A percentile compares a stretch with the other conserved stretches of the same genome.
phyloP scores from a whole-genome alignment of 108 stramenopile species.

The Craspedostauros australis region DNA sequence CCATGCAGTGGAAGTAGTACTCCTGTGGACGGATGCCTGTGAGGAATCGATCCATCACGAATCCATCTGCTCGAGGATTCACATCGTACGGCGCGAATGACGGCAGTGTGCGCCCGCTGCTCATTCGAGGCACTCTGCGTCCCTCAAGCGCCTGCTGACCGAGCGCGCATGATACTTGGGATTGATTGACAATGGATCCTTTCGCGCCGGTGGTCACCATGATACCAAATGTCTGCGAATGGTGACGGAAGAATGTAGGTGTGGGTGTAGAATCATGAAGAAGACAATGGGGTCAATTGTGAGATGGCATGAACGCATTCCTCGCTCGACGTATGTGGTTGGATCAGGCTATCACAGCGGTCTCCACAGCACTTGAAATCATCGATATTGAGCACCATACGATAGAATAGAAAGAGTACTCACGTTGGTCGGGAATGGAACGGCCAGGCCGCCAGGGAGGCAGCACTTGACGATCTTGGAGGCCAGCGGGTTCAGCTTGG shows the following conservation, averaged over 20 bases:
- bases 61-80: slow-evolving; percentile 97
- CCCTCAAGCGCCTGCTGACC: slow-evolving; percentile 99
- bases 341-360: not conserved
- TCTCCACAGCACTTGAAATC: not conserved
- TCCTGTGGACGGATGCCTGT: slow-evolving; percentile 97
- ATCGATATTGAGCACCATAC: not conserved
- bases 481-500: slow-evolving; percentile 86
- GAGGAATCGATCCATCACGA: slow-evolving; percentile 97
- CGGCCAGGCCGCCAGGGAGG: slow-evolving; percentile 92
- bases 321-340: not conserved
- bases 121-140: slow-evolving; percentile 97
- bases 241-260: not conserved
- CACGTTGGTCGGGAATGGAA: slow-evolving; percentile 94
- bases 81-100: slow-evolving; percentile 96
- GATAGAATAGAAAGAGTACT: slow-evolving; percentile 19
- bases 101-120: slow-evolving; percentile 94
- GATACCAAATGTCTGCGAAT: slow-evolving; percentile 85
- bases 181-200: slow-evolving; percentile 98
- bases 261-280: not conserved
- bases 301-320: not conserved
- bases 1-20: slow-evolving; percentile 99
- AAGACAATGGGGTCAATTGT: not conserved
- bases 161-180: slow-evolving; percentile 96
- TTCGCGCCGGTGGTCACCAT: slow-evolving; percentile 99
- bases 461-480: slow-evolving; percentile 93